phyloP scores from a whole-genome alignment of 148 eudicot species.

The Pharnaceum exiguum region DNA sequence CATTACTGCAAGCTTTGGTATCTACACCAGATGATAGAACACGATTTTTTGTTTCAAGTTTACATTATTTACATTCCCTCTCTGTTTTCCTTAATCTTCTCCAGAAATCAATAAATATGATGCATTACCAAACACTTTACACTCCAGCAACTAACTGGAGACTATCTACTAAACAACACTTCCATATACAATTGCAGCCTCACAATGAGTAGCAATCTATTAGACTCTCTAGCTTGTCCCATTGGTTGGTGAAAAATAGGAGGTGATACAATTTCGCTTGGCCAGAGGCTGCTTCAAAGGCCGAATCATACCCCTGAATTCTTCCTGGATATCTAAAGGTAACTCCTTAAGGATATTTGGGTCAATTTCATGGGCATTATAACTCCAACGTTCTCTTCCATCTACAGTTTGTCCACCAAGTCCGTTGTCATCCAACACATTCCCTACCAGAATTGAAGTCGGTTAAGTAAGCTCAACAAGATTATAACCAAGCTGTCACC shows the following conservation, averaged over 20 bases:
- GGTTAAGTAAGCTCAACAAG: not conserved
- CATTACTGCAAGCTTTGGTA: no score
- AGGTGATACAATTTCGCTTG: constrained; percentile 16
- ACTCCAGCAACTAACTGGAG: no score
- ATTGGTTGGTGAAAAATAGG: constrained; percentile 20
- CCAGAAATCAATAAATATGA: no score
- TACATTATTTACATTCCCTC: no score
- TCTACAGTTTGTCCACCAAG: not conserved
- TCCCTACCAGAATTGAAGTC: constrained; percentile 2
- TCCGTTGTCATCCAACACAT: constrained; percentile 1
- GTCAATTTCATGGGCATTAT: constrained; percentile 25
- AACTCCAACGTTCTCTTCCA: constrained; percentile 20
- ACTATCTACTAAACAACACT: no score
- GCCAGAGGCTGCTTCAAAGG: constrained; percentile 22
- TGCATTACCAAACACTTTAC: no score
- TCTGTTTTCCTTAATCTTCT: no score
- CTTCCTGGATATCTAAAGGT: constrained; percentile 30
- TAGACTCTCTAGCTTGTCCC: not conserved
- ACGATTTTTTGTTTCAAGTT: no score
- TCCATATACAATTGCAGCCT: no score
- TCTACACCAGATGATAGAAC: no score
- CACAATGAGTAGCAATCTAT: no score
- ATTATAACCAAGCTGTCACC: not conserved
- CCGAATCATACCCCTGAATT: constrained; percentile 26
- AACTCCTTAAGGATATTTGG: constrained; percentile 21